Base-by-base conservation (phyloP, 768 basidiomycete species). In the Cystobasidiopsis lactophilus region DNA sequence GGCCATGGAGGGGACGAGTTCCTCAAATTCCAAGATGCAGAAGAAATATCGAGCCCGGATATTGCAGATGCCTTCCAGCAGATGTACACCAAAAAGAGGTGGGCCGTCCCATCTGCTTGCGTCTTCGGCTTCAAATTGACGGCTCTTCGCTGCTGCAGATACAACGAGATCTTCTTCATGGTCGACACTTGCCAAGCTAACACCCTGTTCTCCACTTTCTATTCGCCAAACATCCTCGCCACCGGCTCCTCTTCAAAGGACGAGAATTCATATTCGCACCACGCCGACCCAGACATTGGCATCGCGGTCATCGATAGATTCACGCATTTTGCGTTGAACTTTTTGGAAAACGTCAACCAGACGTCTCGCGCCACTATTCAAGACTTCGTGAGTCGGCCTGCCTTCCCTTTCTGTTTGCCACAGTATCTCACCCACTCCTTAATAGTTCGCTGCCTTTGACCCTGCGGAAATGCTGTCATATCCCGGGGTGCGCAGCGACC, bases 1-100 rank as follows among this genome's bases (percentile, higher is more conserved):
- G 93, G 93, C 0, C 93, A 96, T 60, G 93, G 93, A 13, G 93
- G 93, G 0, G 82, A 91, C 61, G 93, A 93, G 66, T 98, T 96
- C 65, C 76, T 98, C 63, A 96, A 98, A 66, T 96, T 98, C 66
- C 93, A 98, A 64, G 93, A 98, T 64, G 88, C 83, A 65, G 93
- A 96, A 66, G 93, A 98, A 66, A 85, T 96, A 60, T 85, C 82
- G 54, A 86, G 91, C 0, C 85, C 82, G 53, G 93, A 96, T 64
- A 76, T 96, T n/a, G 91, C 91, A 0, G 91, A 96, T 64, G 89
- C 93, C 1, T 82, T 96, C 56, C 86, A 86, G 66, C 89, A 95
- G 68, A 98, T 98, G 91, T 88, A 80, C 72, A 82, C 89, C 65
- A 95, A 95, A 73, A 80, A 81, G 65, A 71, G 89, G 88, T 82